phyloP scores from a whole-genome alignment of 1,139 yeast genomes.

The Arxiozyma bovina region DNA sequence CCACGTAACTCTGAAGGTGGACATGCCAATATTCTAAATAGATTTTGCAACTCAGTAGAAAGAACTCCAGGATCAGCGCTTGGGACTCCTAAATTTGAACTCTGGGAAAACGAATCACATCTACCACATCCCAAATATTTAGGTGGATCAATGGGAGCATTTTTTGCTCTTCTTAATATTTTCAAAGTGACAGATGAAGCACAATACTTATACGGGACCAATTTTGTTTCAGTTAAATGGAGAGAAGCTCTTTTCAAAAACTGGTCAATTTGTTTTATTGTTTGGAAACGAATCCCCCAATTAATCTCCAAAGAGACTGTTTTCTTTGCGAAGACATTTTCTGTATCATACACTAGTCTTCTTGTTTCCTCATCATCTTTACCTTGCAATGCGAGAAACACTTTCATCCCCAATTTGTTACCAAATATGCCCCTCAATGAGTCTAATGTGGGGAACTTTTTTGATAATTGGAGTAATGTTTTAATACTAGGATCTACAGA shows the following conservation, averaged over 20 bases:
- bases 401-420: slow-evolving; percentile 55
- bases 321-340: slow-evolving; percentile 48
- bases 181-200: slow-evolving; percentile 58
- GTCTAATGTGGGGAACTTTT: slow-evolving; percentile 5
- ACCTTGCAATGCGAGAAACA: slow-evolving; percentile 43
- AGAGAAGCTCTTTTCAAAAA: slow-evolving; percentile 52
- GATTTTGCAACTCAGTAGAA: slow-evolving; percentile 49
- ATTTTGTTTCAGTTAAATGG: slow-evolving; percentile 47
- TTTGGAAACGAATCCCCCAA: slow-evolving; percentile 77
- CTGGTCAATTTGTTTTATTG: slow-evolving; percentile 48
- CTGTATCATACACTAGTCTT: slow-evolving; percentile 31
- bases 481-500: slow-evolving; percentile 5
- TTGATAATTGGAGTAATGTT: slow-evolving; percentile 8
- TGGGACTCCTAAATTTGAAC: slow-evolving; percentile 52
- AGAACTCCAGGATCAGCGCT: slow-evolving; percentile 57
- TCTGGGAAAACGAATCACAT: slow-evolving; percentile 57
- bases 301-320: slow-evolving; percentile 83
- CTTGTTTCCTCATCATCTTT: slow-evolving; percentile 41
- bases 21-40: slow-evolving; percentile 49
- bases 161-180: slow-evolving; percentile 52
- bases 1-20: slow-evolving; percentile 72
- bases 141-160: slow-evolving; percentile 65
- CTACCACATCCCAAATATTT: slow-evolving; percentile 79
- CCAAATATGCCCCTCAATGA: slow-evolving; percentile 48
- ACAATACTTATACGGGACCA: slow-evolving; percentile 39